A percentile compares a stretch with the other conserved stretches of the same genome.
These are phyloP conservation scores for Clitopilus hobsonii DNA, from an alignment of 768 basidiomycete species.

Conservation along the genomic window DNA sequence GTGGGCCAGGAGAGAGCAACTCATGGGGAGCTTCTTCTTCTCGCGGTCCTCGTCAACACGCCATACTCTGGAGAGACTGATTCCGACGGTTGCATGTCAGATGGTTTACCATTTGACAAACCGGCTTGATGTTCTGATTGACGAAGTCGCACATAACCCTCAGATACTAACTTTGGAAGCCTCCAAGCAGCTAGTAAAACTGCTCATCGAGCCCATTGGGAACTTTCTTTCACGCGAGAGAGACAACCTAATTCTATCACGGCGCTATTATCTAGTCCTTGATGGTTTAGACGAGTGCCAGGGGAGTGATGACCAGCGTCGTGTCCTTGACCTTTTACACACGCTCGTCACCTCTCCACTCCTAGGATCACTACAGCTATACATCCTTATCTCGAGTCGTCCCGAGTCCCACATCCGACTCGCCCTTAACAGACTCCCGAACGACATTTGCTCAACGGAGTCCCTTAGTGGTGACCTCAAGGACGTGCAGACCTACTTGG, in stretches of 20 bases:
- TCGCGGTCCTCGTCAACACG: constrained; percentile 19
- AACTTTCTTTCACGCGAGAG: neutral
- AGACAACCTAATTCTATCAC: neutral
- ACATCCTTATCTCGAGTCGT: constrained; percentile 9
- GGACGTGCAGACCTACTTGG: neutral
- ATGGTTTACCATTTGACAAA: constrained; percentile 6
- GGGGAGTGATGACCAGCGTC: neutral
- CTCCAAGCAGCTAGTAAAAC: constrained; percentile 6
- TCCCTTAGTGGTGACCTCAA: neutral
- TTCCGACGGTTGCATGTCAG: constrained; percentile 22
- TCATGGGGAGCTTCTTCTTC: constrained; percentile 28
- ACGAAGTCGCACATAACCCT: constrained; percentile 5
- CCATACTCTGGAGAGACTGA: constrained; percentile 11
- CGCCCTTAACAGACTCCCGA: neutral
- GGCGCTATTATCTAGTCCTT: constrained; percentile 5
- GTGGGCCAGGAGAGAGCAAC: constrained; percentile 8
- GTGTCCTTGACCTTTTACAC: neutral
- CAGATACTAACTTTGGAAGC: constrained; percentile 2
- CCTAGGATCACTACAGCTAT: neutral
- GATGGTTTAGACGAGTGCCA: constrained; percentile 13
- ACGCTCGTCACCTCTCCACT: neutral
- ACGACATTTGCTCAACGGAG: neutral
- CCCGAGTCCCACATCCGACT: constrained; percentile 6
- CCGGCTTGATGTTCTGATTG: neutral
- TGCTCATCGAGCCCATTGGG: constrained; percentile 10